A percentile compares a stretch with the other conserved stretches of the same genome.
These are phyloP conservation scores for Clavispora phyllophila DNA, from an alignment of 805 yeast species.

Conservation along the genomic window DNA sequence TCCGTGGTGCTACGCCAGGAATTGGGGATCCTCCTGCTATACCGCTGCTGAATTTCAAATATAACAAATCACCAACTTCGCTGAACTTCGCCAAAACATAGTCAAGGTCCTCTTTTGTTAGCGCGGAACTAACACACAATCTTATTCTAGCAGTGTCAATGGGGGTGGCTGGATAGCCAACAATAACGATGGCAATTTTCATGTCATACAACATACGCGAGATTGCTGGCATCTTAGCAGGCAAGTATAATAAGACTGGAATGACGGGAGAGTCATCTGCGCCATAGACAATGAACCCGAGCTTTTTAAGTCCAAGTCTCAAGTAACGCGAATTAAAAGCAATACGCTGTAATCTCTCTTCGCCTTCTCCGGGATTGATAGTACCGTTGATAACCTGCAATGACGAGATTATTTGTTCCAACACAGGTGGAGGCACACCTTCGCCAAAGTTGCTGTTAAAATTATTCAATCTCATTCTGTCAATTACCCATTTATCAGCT, in stretches of 20 bases:
- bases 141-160: conserved; percentile 85
- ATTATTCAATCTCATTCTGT: conserved; percentile 67
- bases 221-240: conserved; percentile 91
- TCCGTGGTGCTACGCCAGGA: conserved; percentile 58
- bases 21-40: conserved; percentile 64
- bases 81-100: conserved; percentile 62
- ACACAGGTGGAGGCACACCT: conserved; percentile 84
- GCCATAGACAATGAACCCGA: conserved; percentile 93
- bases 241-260: conserved; percentile 81
- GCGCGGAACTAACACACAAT: conserved; percentile 85
- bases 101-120: conserved; percentile 93
- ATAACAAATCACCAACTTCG: conserved; percentile 72
- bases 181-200: conserved; percentile 91
- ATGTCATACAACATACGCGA: conserved; percentile 74
- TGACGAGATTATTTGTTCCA: conserved; percentile 81
- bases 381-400: conserved; percentile 76
- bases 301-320: conserved; percentile 81
- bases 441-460: conserved; percentile 77
- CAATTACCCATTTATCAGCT: conserved; percentile 64
- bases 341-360: conserved; percentile 83
- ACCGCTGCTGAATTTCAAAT: conserved; percentile 74
- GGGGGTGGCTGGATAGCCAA: conserved; percentile 97
- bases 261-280: conserved; percentile 95
- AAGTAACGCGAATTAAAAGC: conserved; percentile 95
- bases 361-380: conserved; percentile 87